These are phyloP conservation scores for Epichloe amarillans DNA, from an alignment of 2,329 filamentous ascomycete genomes.

Conservation along the genomic window DNA sequence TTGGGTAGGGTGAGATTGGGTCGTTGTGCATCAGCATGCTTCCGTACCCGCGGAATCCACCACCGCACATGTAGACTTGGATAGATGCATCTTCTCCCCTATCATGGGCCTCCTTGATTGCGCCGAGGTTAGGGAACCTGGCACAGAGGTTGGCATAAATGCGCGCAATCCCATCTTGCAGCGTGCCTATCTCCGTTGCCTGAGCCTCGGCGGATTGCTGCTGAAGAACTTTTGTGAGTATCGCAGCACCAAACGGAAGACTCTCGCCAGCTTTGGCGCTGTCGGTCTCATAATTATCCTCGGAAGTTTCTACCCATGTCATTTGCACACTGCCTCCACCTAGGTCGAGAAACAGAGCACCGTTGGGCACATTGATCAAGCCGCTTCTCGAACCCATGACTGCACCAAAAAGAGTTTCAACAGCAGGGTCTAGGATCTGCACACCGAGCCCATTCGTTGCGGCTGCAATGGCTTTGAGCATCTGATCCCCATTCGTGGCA, in stretches of 20 bases:
- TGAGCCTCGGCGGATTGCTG: conserved; percentile 25
- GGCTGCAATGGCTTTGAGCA: conserved; percentile 49
- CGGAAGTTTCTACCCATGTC: conserved; percentile 44
- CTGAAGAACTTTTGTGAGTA: conserved; percentile 37
- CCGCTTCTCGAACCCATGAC: conserved; percentile 66
- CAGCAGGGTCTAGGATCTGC: conserved; percentile 59
- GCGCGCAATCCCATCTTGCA: conserved; percentile 42
- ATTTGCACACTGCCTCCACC: conserved; percentile 61
- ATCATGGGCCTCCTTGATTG: conserved; percentile 22
- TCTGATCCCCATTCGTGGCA: conserved; percentile 58
- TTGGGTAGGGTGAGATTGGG: conserved; percentile 62
- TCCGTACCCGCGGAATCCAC: conserved; percentile 82
- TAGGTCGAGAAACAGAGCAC: conserved; percentile 74
- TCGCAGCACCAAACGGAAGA: conserved; percentile 48
- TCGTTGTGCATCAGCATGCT: conserved; percentile 77
- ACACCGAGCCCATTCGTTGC: conserved; percentile 53
- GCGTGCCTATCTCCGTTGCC: conserved; percentile 35
- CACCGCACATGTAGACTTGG: conserved; percentile 74
- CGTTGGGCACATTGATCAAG: conserved; percentile 43
- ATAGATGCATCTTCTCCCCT: conserved; percentile 29
- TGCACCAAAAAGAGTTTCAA: conserved; percentile 75
- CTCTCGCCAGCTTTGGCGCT: conserved; percentile 43
- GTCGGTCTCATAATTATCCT: conserved; percentile 32
- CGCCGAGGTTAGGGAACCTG: conserved; percentile 35
- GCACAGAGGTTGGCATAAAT: conserved; percentile 43